Evolutionary conservation across 345 rosid species (phyloP), one percentile per base, ranked within the genome.

Genomic region (Moricandia moricandioides): DNA sequence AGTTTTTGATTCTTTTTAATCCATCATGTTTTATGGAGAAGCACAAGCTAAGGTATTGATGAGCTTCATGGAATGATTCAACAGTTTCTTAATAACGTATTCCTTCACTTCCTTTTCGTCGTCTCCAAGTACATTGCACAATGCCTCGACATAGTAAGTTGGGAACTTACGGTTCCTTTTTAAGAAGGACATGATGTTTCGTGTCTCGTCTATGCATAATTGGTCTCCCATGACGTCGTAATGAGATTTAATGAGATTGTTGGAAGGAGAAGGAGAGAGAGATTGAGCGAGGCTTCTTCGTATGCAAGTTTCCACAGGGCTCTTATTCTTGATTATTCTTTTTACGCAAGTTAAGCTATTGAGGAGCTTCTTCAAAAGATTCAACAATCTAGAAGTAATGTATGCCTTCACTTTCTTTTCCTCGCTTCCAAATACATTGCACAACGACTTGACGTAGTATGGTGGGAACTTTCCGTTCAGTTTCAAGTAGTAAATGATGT

Each of bases 61-160:
- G 18, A 75, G 24, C 12, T 67, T 68, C 45, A 31, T 9, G 4
- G 51, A 59, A 34, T 7, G n/a, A 4, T 58, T 14, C 24, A 55
- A 39, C 79, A 57, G 37, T 62, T 4, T 62, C 34, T n/a, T 39
- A 24, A 4, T 49, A 54, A 76, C 59, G 17, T 76, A 64, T 10
- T 54, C 65, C 34, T 76, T 69, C 39, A 69, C 59, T 66, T 76
- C 56, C 51, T 43, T 31, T 3, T 69, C 70, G 8, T 62, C 30
- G 8, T n/a, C 2, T 69, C 12, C 37, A 62, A 69, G 43, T 6
- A 76, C 29, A 54, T 76, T 52, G 70, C 75, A 76, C 79, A 76
- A 35, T 39, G 65, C 69, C 8, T 21, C 54, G 35, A 76, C 49
- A 40, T 76, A 76, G 58, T 37, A 55, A 62, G 24, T 1, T 62